Evolutionary conservation across 2,329 filamentous ascomycete species (phyloP).

Genomic region (Nemania serpens): DNA sequence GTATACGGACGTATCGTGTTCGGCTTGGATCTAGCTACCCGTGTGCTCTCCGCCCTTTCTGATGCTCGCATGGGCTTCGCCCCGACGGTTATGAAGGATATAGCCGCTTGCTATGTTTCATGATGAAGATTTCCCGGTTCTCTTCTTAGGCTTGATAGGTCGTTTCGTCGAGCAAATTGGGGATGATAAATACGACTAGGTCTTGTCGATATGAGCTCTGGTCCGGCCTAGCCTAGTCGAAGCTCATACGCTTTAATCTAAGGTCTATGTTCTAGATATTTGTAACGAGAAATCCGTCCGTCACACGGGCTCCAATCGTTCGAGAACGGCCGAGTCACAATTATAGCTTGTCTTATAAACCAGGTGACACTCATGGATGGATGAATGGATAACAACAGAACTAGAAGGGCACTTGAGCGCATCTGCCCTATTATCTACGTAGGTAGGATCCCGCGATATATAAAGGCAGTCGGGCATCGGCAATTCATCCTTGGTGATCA

Average conservation of each 20-base stretch:
- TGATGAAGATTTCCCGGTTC: no score
- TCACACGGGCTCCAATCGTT: conserved; percentile 17
- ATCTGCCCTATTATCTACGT: no score
- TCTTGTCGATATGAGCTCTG: not conserved
- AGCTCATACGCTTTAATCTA: conserved; percentile 17
- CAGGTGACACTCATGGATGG: not conserved
- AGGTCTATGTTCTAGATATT: conserved; percentile 7
- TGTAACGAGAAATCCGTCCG: conserved; percentile 13
- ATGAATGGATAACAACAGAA: not conserved
- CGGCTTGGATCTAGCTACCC: not conserved
- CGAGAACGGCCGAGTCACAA: conserved; percentile 4
- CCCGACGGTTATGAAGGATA: not conserved
- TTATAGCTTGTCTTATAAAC: not conserved
- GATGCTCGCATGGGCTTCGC: not conserved
- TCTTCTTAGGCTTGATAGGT: no score
- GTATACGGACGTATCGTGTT: conserved; percentile 18
- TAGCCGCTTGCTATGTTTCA: not conserved
- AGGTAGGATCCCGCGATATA: no score
- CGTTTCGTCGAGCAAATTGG: no score
- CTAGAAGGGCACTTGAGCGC: no score
- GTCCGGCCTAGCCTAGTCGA: conserved; percentile 17
- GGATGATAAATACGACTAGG: not conserved
- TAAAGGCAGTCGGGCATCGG: no score
- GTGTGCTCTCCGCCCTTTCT: no score
- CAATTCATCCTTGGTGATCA: no score